A percentile compares a stretch with the other conserved stretches of the same genome.
phyloP scores from a whole-genome alignment of 2,329 filamentous ascomycete genomes.

The Diaporthe helianthi region DNA sequence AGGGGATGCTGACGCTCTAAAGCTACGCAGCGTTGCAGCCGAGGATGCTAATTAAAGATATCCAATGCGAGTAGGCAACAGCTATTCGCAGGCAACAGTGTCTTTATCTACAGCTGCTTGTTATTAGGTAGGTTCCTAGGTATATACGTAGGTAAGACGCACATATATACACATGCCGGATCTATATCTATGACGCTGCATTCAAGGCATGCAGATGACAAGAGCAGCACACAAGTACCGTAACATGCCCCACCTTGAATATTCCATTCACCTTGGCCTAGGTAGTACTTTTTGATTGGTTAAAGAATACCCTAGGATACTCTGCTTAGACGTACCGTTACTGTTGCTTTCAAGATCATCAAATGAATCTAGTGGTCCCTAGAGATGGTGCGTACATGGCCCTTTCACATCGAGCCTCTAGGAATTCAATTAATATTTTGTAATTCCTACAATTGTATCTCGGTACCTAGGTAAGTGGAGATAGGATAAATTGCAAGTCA shows the following conservation, averaged over 20 bases:
- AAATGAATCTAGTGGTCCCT: not conserved
- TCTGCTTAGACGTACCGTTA: not conserved
- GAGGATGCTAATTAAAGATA: conserved; percentile 2
- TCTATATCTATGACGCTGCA: not conserved
- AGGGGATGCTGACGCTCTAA: conserved; percentile 5
- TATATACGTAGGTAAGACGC: not conserved
- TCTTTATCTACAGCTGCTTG: conserved; percentile 13
- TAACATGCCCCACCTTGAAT: not conserved
- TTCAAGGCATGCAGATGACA: not conserved
- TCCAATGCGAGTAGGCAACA: not conserved
- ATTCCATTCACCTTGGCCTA: no score
- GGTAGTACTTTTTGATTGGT: no score
- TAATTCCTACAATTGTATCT: no score
- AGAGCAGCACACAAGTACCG: not conserved
- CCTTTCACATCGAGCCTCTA: not conserved
- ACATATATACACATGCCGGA: not conserved
- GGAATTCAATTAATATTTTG: not conserved
- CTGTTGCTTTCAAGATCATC: not conserved
- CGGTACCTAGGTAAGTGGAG: no score
- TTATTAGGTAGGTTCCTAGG: no score
- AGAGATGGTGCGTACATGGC: not conserved
- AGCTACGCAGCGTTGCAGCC: not conserved
- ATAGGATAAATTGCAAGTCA: not conserved
- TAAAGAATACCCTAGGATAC: not conserved
- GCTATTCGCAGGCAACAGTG: conserved; percentile 1